These are phyloP conservation scores for Scorias spongiosa DNA, from an alignment of 2,329 filamentous ascomycete species.

Conservation along the genomic window DNA sequence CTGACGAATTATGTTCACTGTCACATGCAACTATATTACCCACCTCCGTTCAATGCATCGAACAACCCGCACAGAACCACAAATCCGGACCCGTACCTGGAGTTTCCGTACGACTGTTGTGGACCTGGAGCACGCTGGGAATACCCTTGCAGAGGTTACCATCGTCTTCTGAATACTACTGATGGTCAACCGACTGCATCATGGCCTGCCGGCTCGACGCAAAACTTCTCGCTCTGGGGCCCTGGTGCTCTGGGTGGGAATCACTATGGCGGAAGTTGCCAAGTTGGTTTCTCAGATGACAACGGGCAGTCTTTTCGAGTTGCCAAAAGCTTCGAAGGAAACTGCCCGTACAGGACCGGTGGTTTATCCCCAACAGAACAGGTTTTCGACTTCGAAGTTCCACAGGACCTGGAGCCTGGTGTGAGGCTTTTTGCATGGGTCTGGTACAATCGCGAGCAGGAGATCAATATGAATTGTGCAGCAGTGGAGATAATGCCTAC, in stretches of 20 bases:
- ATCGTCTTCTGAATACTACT: slow-evolving; percentile 28
- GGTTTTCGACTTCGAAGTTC: slow-evolving; percentile 31
- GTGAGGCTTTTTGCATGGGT: slow-evolving; percentile 31
- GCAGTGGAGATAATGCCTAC: slow-evolving; percentile 23
- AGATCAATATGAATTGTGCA: slow-evolving; percentile 32
- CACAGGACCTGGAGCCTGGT: slow-evolving; percentile 26
- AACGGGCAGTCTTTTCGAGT: slow-evolving; percentile 23
- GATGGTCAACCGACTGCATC: slow-evolving; percentile 27
- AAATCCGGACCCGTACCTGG: slow-evolving; percentile 22
- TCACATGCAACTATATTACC: slow-evolving; percentile 30
- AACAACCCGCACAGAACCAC: slow-evolving; percentile 29
- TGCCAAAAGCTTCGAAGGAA: slow-evolving; percentile 30
- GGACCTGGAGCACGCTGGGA: slow-evolving; percentile 6
- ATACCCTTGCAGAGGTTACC: slow-evolving; percentile 28
- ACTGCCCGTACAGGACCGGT: slow-evolving; percentile 29
- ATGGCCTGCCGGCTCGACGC: slow-evolving; percentile 28
- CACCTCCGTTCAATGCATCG: slow-evolving; percentile 27
- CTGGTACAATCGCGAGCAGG: slow-evolving; percentile 34
- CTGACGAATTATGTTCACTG: slow-evolving; percentile 3
- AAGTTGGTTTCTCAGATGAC: slow-evolving; percentile 31
- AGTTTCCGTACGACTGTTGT: slow-evolving; percentile 29
- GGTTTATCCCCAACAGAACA: slow-evolving; percentile 25
- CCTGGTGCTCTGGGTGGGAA: slow-evolving; percentile 15
- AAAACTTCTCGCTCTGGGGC: slow-evolving; percentile 26
- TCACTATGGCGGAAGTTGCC: slow-evolving; percentile 33